Evolutionary conservation across 2,329 filamentous ascomycete species (phyloP).

Genomic region (Ophiostoma novo-ulmi): DNA sequence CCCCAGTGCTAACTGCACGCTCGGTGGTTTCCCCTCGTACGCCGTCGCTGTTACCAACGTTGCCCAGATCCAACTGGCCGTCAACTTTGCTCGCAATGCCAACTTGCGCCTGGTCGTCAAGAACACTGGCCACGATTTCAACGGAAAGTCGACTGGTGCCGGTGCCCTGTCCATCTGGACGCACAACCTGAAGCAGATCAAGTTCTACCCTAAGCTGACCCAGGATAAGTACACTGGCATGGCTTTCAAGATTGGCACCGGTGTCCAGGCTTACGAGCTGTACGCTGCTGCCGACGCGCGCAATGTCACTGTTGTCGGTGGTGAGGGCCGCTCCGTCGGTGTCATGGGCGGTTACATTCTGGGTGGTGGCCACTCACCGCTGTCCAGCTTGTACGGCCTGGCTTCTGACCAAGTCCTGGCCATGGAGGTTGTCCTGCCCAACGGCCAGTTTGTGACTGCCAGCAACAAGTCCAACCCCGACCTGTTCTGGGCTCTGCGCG

Average conservation of each 20-base stretch:
- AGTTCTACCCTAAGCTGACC: conserved; percentile 45
- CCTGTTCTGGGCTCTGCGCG: conserved; percentile 52
- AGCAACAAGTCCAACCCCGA: conserved; percentile 45
- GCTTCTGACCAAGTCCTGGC: conserved; percentile 46
- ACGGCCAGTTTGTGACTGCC: conserved; percentile 42
- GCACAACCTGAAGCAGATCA: conserved; percentile 30
- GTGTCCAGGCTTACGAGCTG: conserved; percentile 47
- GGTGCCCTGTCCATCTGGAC: conserved; percentile 38
- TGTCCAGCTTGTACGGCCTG: conserved; percentile 47
- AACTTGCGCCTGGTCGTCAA: conserved; percentile 47
- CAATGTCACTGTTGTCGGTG: conserved; percentile 48
- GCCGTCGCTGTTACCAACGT: conserved; percentile 40
- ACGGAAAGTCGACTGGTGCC: conserved; percentile 37
- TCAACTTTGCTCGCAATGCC: conserved; percentile 44
- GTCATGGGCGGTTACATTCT: conserved; percentile 44
- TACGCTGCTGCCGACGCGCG: conserved; percentile 46
- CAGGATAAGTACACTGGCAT: conserved; percentile 29
- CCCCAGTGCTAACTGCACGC: conserved; percentile 27
- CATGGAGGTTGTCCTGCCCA: conserved; percentile 45
- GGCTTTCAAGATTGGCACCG: conserved; percentile 45
- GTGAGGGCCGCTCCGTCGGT: conserved; percentile 45
- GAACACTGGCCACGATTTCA: conserved; percentile 52
- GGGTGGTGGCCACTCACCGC: conserved; percentile 51
- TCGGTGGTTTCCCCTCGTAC: conserved; percentile 42
- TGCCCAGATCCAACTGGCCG: conserved; percentile 42